phyloP scores from a whole-genome alignment of 345 rosid species.

The Brassica carinata region DNA sequence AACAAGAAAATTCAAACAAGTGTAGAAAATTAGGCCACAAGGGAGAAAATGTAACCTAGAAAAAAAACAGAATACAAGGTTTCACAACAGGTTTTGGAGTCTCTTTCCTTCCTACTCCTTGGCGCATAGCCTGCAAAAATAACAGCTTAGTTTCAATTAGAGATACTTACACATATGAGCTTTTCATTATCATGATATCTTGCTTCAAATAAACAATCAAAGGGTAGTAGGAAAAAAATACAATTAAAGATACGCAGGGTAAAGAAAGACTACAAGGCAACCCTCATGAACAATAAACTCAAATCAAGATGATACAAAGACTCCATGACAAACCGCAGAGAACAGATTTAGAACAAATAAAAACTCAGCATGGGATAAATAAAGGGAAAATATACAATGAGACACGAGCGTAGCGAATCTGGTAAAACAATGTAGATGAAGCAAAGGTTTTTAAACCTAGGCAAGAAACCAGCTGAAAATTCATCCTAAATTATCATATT shows the following conservation, averaged over 20 bases:
- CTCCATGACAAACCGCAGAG: background rate
- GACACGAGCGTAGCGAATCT: background rate
- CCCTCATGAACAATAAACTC: background rate
- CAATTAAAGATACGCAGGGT: background rate
- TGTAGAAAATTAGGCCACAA: background rate
- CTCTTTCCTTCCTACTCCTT: conserved; percentile 10
- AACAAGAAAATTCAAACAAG: background rate
- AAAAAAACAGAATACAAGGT: background rate
- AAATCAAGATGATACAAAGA: background rate
- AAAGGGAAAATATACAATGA: conserved; percentile 4
- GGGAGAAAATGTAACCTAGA: background rate
- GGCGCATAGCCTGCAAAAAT: background rate
- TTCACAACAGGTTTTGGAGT: background rate
- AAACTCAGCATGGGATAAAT: background rate
- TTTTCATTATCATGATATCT: background rate
- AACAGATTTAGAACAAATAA: conserved; percentile 11
- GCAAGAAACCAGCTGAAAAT: background rate
- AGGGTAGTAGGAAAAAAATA: background rate
- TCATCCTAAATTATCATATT: background rate
- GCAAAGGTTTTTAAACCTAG: conserved; percentile 7
- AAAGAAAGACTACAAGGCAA: background rate
- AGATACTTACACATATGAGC: background rate
- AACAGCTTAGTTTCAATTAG: background rate
- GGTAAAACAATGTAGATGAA: background rate
- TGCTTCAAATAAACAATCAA: background rate